A percentile compares a stretch with the other conserved stretches of the same genome.
Evolutionary conservation across 441 rosid species (phyloP).

Genomic region (Eutrema salsugineum): DNA sequence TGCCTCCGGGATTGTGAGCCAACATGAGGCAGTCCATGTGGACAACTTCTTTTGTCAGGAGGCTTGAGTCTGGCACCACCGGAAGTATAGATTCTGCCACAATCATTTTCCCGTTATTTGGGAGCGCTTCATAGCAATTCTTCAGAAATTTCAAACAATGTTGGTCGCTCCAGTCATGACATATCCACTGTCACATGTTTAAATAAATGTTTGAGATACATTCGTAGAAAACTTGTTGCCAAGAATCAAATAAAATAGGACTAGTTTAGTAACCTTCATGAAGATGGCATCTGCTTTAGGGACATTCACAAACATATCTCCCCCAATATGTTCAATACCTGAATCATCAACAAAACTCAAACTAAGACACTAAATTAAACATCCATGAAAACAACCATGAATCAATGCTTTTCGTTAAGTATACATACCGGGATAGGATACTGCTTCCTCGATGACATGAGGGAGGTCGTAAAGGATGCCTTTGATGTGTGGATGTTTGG

Average conservation of each 20-base stretch:
- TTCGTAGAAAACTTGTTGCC: background rate
- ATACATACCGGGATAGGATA: conserved; percentile 28
- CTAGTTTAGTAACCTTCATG: conserved; percentile 29
- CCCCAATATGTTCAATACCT: conserved; percentile 37
- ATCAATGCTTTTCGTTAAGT: background rate
- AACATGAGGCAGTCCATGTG: conserved; percentile 40
- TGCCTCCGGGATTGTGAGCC: conserved; percentile 35
- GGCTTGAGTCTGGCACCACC: conserved; percentile 19
- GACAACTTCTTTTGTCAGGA: conserved; percentile 16
- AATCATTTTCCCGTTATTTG: conserved; percentile 34
- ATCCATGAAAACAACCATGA: background rate
- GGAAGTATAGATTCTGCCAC: conserved; percentile 36
- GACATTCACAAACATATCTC: conserved; percentile 37
- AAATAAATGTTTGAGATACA: background rate
- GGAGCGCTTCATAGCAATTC: conserved; percentile 40
- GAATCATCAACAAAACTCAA: background rate
- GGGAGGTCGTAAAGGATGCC: conserved; percentile 38
- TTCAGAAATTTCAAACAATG: conserved; percentile 38
- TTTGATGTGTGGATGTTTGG: conserved; percentile 32
- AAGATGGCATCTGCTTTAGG: conserved; percentile 38
- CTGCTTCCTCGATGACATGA: conserved; percentile 36
- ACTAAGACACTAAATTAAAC: background rate
- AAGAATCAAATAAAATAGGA: background rate
- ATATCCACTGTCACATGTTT: conserved; percentile 35
- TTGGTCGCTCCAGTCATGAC: conserved; percentile 44